A percentile compares a stretch with the other conserved stretches of the same genome.
phyloP scores from a whole-genome alignment of 495 filamentous ascomycete genomes.

The Aspergillus wentii region DNA sequence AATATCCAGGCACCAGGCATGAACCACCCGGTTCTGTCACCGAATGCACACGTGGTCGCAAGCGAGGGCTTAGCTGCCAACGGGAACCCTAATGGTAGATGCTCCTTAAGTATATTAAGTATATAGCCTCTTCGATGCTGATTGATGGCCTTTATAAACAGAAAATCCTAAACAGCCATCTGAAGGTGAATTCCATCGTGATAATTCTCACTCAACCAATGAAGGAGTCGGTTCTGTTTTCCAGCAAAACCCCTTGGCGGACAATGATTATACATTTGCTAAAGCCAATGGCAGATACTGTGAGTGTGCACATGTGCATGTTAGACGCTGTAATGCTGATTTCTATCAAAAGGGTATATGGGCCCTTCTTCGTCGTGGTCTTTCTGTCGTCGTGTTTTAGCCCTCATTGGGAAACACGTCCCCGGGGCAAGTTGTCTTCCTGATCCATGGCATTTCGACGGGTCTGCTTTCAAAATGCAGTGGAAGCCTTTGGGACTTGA shows the following conservation, averaged over 20 bases:
- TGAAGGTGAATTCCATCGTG: neutral
- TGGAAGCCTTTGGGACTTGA: conserved; percentile 27
- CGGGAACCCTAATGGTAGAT: too few species aligned
- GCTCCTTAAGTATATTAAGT: too few species aligned
- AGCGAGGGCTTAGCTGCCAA: too few species aligned
- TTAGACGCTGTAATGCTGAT: too few species aligned
- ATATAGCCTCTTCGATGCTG: too few species aligned
- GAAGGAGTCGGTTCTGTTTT: too few species aligned
- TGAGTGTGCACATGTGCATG: too few species aligned
- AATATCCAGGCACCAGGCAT: too few species aligned
- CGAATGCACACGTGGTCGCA: too few species aligned
- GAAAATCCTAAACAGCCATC: neutral
- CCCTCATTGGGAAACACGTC: conserved; percentile 20
- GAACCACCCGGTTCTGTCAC: too few species aligned
- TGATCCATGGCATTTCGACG: conserved; percentile 30
- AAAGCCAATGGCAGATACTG: conserved; percentile 24
- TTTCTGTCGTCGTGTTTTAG: conserved; percentile 26
- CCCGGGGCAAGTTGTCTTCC: conserved; percentile 21
- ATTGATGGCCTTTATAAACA: too few species aligned
- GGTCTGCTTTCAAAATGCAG: conserved; percentile 30
- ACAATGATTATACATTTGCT: conserved; percentile 24
- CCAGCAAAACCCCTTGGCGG: conserved; percentile 25
- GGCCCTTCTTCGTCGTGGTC: conserved; percentile 32
- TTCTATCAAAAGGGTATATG: conserved; percentile 31
- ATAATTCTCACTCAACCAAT: conserved; percentile 6